A percentile compares a stretch with the other conserved stretches of the same genome.
Conservation (phyloP, 768 basidiomycete genomes). For the Phaeotremella fagi region DNA sequence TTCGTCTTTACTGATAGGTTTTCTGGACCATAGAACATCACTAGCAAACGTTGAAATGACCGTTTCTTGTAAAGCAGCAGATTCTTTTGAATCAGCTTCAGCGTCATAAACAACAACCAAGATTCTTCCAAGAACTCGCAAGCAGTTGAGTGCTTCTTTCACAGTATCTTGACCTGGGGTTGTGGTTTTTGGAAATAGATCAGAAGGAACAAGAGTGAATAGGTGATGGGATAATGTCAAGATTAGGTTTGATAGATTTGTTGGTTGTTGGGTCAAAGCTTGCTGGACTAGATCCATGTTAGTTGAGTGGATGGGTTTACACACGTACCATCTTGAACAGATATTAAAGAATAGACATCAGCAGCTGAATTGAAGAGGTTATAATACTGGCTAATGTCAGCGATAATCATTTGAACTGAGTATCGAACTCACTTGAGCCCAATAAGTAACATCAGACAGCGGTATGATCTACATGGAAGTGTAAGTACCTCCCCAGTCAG, state of each 20-base stretch:
- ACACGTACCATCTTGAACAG: constrained; percentile 72
- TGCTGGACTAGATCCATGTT: constrained; percentile 44
- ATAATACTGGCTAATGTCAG: constrained; percentile 59
- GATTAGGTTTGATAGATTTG: constrained; percentile 79
- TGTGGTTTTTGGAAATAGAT: constrained; percentile 27
- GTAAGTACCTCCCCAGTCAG: background rate
- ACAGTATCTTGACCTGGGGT: constrained; percentile 65
- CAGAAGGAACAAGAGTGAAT: constrained; percentile 40
- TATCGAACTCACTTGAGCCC: constrained; percentile 68
- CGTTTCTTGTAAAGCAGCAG: constrained; percentile 3
- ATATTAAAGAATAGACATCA: constrained; percentile 84
- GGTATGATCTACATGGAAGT: constrained; percentile 60
- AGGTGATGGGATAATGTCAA: constrained; percentile 56
- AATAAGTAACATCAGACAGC: constrained; percentile 67
- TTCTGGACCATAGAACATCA: constrained; percentile 70
- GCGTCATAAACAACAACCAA: constrained; percentile 74
- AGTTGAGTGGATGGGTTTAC: background rate
- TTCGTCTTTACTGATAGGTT: constrained; percentile 43
- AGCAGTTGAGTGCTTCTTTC: constrained; percentile 78
- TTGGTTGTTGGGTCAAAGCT: constrained; percentile 72
- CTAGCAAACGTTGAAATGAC: constrained; percentile 57
- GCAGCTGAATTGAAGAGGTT: constrained; percentile 81
- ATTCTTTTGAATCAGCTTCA: constrained; percentile 54
- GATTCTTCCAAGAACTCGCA: constrained; percentile 83
- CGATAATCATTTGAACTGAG: background rate